Base-by-base conservation (phyloP, 2,329 filamentous ascomycete genomes). In the Hirsutella rhossiliensis region DNA sequence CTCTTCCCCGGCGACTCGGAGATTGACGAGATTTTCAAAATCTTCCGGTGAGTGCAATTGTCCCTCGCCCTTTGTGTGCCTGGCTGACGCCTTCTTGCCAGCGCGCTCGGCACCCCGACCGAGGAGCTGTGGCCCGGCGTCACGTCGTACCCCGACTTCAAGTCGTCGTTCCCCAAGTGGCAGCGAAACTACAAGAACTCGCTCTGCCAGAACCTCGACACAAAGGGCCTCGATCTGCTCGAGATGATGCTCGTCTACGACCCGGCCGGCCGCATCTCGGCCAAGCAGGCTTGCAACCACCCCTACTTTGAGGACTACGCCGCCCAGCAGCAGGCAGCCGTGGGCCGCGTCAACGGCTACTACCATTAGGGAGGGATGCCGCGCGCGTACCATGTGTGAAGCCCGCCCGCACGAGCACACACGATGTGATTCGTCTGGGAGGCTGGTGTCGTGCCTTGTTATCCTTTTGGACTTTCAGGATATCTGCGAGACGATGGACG, bases 61-160 rank as follows among this genome's bases (percentile, higher is more conserved):
- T 13, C 23, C 27, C 19, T 11, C 18, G 2, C 30, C 19, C 3
- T 34, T 9, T 15, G 20, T 11, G 20, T 30, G 23, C 18, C 39
- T 37, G 38, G 27, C 41, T 40, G 20, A 40, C 41, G 23, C 5
- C 12, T 45, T 38, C 40, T 31, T 18, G 36, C 30, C 48, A 84
- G 82, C 47, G 65, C 87, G 31, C 77, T 95, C 34, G 87, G 88
- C 51, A 95, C 89, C 4, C 88, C 88, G 4, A 78, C 79, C 43
- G 88, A 95, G 60, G 72, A 78, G 8, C 73, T 79, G 46, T 95
- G 88, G 88, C 88, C 88, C 29, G 88, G 88, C 48, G 87, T 95
- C 46, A 92, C 87, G n/a, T 88, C 85, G 8, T 94, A 94, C 68
- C 88, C 88, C 37, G 89, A 95, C 64, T 95, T 88, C 74, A 95